phyloP scores from a whole-genome alignment of 1,284 basidiomycete species.

The Cystobasidiaceae sp. region DNA sequence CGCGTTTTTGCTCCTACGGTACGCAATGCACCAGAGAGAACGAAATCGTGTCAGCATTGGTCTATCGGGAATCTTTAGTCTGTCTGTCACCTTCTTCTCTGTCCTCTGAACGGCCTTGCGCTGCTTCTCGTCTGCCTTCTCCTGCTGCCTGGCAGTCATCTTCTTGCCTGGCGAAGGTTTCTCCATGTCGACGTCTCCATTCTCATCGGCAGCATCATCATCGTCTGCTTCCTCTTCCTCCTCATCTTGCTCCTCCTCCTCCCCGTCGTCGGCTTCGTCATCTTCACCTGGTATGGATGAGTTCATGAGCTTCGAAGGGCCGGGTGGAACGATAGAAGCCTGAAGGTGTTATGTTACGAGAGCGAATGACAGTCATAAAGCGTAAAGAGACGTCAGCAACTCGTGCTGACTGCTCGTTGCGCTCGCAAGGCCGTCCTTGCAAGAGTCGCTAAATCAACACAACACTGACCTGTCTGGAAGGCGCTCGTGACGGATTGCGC shows the following conservation, averaged over 20 bases:
- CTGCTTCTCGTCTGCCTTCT: conserved; percentile 26
- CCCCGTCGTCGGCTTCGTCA: conserved; percentile 11
- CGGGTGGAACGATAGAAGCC: conserved; percentile 26
- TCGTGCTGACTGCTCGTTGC: too few relatives aligned
- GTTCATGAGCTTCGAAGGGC: conserved; percentile 24
- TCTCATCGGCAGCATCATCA: too few relatives aligned
- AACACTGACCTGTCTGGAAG: conserved; percentile 22
- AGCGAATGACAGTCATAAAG: neutral
- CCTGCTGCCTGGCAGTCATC: conserved; percentile 22
- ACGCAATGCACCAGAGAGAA: too few relatives aligned
- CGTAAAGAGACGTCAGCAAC: neutral
- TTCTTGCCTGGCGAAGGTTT: conserved; percentile 8
- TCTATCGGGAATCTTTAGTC: too few relatives aligned
- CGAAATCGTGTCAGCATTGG: too few relatives aligned
- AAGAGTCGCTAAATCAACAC: too few relatives aligned
- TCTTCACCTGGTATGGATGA: conserved; percentile 12
- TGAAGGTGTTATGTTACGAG: neutral
- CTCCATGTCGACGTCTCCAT: conserved; percentile 10
- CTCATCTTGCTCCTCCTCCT: conserved; percentile 30
- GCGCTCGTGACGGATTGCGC: conserved; percentile 3
- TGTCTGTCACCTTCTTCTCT: conserved; percentile 29
- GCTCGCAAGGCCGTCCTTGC: too few relatives aligned
- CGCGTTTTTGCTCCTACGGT: conserved; percentile 29
- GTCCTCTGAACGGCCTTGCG: conserved; percentile 6
- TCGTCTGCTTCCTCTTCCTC: too few relatives aligned